These are phyloP conservation scores for Hypoxylon subgilvum DNA, from an alignment of 495 filamentous ascomycete species.

Conservation along the genomic window DNA sequence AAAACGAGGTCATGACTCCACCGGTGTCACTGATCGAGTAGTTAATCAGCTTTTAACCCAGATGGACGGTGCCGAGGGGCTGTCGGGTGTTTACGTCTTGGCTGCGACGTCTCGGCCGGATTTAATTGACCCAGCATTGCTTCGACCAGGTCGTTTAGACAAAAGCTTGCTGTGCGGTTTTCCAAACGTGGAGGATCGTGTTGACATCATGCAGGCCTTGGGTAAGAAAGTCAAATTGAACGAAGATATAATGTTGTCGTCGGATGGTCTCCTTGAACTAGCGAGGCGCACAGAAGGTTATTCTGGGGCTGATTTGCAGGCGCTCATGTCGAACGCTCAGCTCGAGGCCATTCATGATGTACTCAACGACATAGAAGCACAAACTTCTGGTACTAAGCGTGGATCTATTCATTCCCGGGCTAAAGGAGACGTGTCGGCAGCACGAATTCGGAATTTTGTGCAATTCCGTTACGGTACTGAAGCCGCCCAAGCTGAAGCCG, in stretches of 20 bases:
- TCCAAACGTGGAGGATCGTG: slow-evolving; percentile 74
- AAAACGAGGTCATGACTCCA: slow-evolving; percentile 94
- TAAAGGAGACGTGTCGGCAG: slow-evolving; percentile 43
- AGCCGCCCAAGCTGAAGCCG: slow-evolving; percentile 51
- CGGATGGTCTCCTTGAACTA: slow-evolving; percentile 66
- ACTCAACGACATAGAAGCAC: slow-evolving; percentile 67
- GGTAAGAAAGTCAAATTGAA: slow-evolving; percentile 76
- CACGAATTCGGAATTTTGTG: slow-evolving; percentile 63
- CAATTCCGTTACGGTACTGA: slow-evolving; percentile 82
- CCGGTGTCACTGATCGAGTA: slow-evolving; percentile 96
- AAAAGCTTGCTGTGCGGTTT: slow-evolving; percentile 91
- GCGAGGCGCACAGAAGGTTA: slow-evolving; percentile 85
- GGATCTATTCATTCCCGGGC: slow-evolving; percentile 28
- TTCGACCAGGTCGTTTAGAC: slow-evolving; percentile 88
- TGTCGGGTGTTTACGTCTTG: slow-evolving; percentile 93
- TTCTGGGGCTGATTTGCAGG: slow-evolving; percentile 92
- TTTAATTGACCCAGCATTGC: slow-evolving; percentile 88
- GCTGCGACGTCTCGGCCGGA: slow-evolving; percentile 91
- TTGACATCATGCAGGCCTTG: slow-evolving; percentile 85
- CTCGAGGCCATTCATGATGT: slow-evolving; percentile 95
- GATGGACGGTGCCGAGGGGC: slow-evolving; percentile 97
- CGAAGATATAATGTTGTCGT: slow-evolving; percentile 60
- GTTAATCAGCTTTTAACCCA: slow-evolving; percentile 97
- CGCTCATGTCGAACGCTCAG: slow-evolving; percentile 93
- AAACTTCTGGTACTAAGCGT: slow-evolving; percentile 36